Evolutionary conservation across 2,329 filamentous ascomycete genomes (phyloP).

Genomic region (Aspergillus neoniger): DNA sequence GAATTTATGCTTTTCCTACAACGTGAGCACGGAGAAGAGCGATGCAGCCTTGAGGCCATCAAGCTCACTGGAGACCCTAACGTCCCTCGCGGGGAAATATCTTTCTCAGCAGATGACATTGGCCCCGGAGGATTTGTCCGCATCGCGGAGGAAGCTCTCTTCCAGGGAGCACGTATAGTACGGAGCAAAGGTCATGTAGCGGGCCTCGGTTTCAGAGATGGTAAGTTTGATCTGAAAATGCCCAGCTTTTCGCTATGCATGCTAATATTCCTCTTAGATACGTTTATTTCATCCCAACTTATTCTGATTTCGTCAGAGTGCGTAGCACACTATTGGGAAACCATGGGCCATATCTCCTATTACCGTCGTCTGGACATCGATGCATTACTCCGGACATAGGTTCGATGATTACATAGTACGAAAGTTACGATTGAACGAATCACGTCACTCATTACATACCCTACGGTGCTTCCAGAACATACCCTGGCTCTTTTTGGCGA

Average conservation of each 20-base stretch:
- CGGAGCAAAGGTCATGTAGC: slow-evolving; percentile 77
- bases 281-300: slow-evolving; percentile 72
- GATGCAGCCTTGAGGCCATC: slow-evolving; percentile 74
- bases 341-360: slow-evolving; percentile 49
- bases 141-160: slow-evolving; percentile 65
- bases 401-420: background rate
- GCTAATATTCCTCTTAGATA: slow-evolving; percentile 27
- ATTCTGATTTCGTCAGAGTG: slow-evolving; percentile 76
- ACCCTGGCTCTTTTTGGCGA: background rate
- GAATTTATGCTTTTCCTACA: slow-evolving; percentile 86
- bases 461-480: background rate
- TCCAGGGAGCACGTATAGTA: slow-evolving; percentile 73
- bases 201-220: slow-evolving; percentile 66
- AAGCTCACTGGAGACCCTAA: slow-evolving; percentile 93
- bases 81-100: slow-evolving; percentile 81
- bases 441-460: background rate
- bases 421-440: slow-evolving; percentile 15
- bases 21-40: slow-evolving; percentile 51
- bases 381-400: slow-evolving; percentile 35
- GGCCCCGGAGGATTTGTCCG: slow-evolving; percentile 65
- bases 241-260: background rate
- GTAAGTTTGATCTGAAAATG: slow-evolving; percentile 53
- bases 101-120: slow-evolving; percentile 79
- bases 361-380: slow-evolving; percentile 48
- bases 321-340: slow-evolving; percentile 80